Evolutionary conservation across 1,284 basidiomycete genomes (phyloP).

Genomic region (Leccinum variabile): DNA sequence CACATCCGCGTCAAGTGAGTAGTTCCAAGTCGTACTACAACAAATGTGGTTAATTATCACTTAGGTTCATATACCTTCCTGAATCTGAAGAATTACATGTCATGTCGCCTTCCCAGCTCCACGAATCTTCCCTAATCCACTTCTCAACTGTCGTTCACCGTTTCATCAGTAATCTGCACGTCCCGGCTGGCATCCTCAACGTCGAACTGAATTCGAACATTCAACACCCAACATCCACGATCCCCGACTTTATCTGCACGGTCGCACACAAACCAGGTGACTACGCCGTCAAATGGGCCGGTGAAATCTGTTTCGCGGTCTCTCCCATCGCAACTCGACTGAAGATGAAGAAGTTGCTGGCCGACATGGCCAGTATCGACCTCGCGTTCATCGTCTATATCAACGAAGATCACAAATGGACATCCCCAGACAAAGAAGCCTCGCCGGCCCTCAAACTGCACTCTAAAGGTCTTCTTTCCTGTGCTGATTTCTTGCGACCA

Average conservation of each 20-base stretch:
- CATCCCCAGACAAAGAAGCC: neutral
- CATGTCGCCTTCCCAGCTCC: too few relatives aligned
- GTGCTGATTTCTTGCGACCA: neutral
- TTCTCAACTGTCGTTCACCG: neutral
- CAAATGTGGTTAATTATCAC: too few relatives aligned
- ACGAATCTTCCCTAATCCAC: neutral
- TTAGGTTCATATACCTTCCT: too few relatives aligned
- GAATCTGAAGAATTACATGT: too few relatives aligned
- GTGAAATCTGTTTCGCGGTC: neutral
- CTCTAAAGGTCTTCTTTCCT: neutral
- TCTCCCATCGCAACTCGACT: neutral
- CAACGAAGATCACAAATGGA: neutral
- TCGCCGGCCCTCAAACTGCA: neutral
- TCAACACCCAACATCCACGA: neutral
- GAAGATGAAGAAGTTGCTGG: neutral
- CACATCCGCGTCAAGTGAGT: too few relatives aligned
- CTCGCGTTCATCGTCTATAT: neutral
- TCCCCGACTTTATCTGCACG: neutral
- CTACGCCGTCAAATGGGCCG: neutral
- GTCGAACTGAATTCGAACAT: neutral
- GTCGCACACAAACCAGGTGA: neutral
- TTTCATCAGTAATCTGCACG: neutral
- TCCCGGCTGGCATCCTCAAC: neutral
- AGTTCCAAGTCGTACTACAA: too few relatives aligned
- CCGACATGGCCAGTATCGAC: neutral